Percentiles rank a stretch among this genome's conserved stretches.
Conservation (phyloP, 441 rosid species). For the Corymbia calophylla region DNA sequence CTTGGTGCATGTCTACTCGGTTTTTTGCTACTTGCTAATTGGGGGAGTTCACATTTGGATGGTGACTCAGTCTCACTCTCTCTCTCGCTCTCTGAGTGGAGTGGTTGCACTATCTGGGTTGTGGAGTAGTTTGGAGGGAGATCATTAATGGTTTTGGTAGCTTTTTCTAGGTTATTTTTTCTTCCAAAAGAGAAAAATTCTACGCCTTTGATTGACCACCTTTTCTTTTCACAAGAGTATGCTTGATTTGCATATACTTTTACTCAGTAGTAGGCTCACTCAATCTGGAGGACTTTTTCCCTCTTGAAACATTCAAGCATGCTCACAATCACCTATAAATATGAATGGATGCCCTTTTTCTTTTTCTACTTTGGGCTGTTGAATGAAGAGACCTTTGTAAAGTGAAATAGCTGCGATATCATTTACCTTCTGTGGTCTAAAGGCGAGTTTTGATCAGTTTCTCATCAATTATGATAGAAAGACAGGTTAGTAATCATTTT, state of each 20-base stretch:
- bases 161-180: not conserved
- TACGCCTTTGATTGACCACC: not conserved
- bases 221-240: not conserved
- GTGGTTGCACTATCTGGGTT: constrained; percentile 7
- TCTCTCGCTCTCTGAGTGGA: constrained; percentile 5
- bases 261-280: not conserved
- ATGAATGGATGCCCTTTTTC: not conserved
- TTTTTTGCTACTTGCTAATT: not conserved
- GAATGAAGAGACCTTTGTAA: not conserved
- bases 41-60: not conserved
- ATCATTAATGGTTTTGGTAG: constrained; percentile 5
- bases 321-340: not conserved
- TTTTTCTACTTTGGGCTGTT: not conserved
- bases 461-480: constrained; percentile 36
- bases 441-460: constrained; percentile 15
- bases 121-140: constrained; percentile 19
- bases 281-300: not conserved
- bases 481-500: constrained; percentile 58
- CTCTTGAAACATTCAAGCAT: not conserved
- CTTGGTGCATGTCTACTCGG: not conserved
- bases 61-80: not conserved
- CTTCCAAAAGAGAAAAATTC: not conserved
- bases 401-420: not conserved
- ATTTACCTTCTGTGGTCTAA: not conserved
- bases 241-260: not conserved